These are phyloP conservation scores for Calonectria montana DNA, from an alignment of 2,329 filamentous ascomycete species.

Conservation along the genomic window DNA sequence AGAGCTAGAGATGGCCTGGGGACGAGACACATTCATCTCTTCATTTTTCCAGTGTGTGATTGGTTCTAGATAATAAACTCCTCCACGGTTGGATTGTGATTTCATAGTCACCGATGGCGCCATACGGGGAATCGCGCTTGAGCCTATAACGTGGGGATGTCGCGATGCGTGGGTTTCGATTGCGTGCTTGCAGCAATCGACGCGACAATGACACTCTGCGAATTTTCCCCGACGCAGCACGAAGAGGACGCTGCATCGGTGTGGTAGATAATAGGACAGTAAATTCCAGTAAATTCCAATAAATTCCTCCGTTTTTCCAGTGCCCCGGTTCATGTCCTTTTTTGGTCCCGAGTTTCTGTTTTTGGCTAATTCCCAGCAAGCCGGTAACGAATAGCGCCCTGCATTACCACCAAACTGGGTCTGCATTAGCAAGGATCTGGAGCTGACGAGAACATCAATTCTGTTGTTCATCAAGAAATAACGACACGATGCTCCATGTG, in stretches of 20 bases:
- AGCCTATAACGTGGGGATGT: conserved; percentile 12
- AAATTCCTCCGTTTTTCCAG: background rate
- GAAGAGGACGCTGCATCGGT: background rate
- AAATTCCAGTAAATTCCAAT: background rate
- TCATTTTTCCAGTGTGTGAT: background rate
- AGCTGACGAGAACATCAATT: no score
- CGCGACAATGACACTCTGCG: background rate
- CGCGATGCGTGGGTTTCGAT: conserved; percentile 11
- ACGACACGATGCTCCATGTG: background rate
- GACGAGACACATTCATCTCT: background rate
- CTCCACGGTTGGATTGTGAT: background rate
- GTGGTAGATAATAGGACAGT: background rate
- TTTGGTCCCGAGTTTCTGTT: background rate
- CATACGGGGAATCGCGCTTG: conserved; percentile 3
- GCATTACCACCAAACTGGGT: background rate
- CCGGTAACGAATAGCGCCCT: background rate
- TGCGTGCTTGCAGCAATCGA: conserved; percentile 18
- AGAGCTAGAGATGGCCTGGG: background rate
- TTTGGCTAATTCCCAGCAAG: background rate
- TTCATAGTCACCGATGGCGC: conserved; percentile 8
- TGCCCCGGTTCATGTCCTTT: background rate
- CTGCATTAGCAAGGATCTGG: background rate
- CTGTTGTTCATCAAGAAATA: background rate
- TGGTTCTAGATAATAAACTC: conserved; percentile 9
- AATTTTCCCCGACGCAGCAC: background rate